Evolutionary conservation across 2,329 filamentous ascomycete genomes (phyloP), one percentile per base, ranked within the genome.

Genomic region (Aspergillus terreus): DNA sequence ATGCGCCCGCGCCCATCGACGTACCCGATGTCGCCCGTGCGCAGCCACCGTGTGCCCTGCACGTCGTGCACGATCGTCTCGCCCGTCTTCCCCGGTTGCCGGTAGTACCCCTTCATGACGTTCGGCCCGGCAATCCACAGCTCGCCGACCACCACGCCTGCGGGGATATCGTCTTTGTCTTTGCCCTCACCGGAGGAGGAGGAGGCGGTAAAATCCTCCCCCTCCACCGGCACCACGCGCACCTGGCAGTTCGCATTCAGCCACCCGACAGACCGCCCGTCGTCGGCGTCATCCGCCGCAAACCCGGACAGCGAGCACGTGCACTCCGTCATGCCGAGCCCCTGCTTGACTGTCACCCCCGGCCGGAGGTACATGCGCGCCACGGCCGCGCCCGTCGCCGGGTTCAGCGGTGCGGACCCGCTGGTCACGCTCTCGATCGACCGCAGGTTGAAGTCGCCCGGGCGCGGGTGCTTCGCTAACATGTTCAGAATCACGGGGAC

Each of bases 21-120:
- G 36, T 52, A 52, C 15, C 50, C 50, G 33, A 52, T 52, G 45
- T 52, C 50, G 5, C 50, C 50, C 32, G 50, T 52, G 23, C 25
- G 44, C 23, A 52, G 19, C 50, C 50, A 52, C 33, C 50, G 19
- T 11, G 36, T 6, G 15, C 46, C 50, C 15, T 42, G 11, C 15
- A 11, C 46, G 0, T 46, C 32, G 6, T 45, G 33, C 14, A 52
- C 50, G 25, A 52, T 49, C 14, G 50, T 42, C 25, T 52, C 45
- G 7, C 23, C 42, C n/a, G 50, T 52, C 19, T 21, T 23, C 15
- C 36, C 30, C 4, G 45, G 45, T 9, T 45, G 41, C 10, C 47
- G 44, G 1, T 49, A 52, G 35, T 52, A 52, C 2, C 50, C 41
- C 27, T 46, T 52, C 50, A 52, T 52, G n/a, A 52, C 33, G 45